These are phyloP conservation scores for Lantana camara DNA, from an alignment of 257 asterid species.

Conservation along the genomic window DNA sequence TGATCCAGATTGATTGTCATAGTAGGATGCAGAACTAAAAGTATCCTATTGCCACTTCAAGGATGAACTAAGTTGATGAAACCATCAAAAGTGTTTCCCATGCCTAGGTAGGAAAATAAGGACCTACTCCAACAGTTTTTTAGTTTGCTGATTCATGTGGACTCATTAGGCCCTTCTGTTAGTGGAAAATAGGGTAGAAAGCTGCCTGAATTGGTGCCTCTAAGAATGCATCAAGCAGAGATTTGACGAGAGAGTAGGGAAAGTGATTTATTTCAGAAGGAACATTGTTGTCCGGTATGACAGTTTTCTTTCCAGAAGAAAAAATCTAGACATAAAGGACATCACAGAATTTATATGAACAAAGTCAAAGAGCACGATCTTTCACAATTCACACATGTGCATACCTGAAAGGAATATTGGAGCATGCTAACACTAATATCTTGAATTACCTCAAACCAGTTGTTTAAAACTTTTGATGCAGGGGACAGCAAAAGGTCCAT, in stretches of 20 bases:
- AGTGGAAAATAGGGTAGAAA: background rate
- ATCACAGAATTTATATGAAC: background rate
- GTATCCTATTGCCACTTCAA: conserved; percentile 6
- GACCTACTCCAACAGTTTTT: background rate
- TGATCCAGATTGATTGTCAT: background rate
- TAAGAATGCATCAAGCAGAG: background rate
- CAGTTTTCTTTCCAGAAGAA: background rate
- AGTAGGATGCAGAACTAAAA: background rate
- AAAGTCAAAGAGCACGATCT: background rate
- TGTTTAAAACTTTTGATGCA: conserved; percentile 87
- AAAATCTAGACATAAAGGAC: background rate
- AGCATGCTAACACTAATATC: background rate
- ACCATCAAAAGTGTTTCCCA: background rate
- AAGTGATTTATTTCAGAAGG: background rate
- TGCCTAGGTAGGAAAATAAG: background rate
- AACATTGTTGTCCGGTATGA: background rate
- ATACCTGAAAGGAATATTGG: conserved; percentile 3
- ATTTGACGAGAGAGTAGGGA: background rate
- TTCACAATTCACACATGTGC: conserved; percentile 14
- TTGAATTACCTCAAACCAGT: conserved; percentile 88
- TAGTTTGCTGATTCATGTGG: background rate
- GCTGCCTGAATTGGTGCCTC: background rate
- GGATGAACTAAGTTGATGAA: background rate
- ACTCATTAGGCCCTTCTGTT: background rate
- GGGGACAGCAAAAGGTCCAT: conserved; percentile 87